Evolutionary conservation across 345 rosid genomes (phyloP).

Genomic region (Aquilaria yunnanensis): DNA sequence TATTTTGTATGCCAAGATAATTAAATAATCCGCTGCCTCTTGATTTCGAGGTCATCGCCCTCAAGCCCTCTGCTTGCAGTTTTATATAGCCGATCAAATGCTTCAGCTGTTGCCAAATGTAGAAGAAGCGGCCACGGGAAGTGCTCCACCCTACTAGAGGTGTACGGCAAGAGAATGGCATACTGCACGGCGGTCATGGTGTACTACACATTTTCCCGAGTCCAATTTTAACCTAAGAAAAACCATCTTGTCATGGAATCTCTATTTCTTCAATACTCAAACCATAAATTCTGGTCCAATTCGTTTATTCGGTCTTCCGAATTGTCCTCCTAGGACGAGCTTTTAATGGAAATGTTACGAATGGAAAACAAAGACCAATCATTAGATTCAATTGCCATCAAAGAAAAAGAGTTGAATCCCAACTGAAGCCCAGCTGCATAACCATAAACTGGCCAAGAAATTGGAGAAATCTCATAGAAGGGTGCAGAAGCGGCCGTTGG

Average conservation of each 20-base stretch:
- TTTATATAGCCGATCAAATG: too few species aligned
- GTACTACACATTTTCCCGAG: too few species aligned
- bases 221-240: neutral
- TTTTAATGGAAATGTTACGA: conserved; percentile 30
- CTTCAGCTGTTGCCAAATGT: too few species aligned
- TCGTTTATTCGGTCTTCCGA: conserved; percentile 36
- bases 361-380: conserved; percentile 27
- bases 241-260: conserved; percentile 24
- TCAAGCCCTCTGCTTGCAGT: too few species aligned
- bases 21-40: too few species aligned
- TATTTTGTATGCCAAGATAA: too few species aligned
- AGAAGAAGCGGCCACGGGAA: too few species aligned
- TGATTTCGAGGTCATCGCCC: too few species aligned
- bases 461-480: conserved; percentile 43
- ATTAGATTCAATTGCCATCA: conserved; percentile 13
- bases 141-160: too few species aligned
- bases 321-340: conserved; percentile 35
- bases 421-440: neutral
- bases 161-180: too few species aligned
- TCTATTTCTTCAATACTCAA: conserved; percentile 14
- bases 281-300: conserved; percentile 23
- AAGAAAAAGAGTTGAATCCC: neutral
- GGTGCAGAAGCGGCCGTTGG: conserved; percentile 73
- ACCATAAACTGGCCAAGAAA: conserved; percentile 13
- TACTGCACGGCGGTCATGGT: too few species aligned